Base-by-base conservation (phyloP, 371 early-diverging fungal species). In the Mucor mucedo region DNA sequence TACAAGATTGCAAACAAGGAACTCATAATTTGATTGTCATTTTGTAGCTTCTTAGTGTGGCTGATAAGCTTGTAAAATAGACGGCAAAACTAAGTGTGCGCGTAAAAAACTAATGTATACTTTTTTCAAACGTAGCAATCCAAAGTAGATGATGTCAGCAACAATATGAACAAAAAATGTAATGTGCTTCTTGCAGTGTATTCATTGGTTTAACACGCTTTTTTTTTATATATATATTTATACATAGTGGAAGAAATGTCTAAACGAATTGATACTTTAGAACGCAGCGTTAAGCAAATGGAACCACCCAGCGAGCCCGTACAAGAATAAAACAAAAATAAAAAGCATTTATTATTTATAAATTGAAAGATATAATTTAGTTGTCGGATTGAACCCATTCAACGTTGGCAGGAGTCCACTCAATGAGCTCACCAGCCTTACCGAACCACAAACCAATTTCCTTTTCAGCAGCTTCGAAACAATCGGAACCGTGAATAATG, bases 381-480 rank as follows among this genome's bases (percentile, higher is more conserved):
- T 80, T 78, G 49, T 78, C 76, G 38, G 74, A 59, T 57, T 65
- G 62, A 63, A 78, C 62, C 81, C 81, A 80, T n/a, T 72, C 72
- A 52, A 56, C 66, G 69, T 71, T 78, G 58, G 72, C 71, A 52
- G 76, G 75, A 47, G 73, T 69, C 81, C 78, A 80, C 29, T 74
- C 78, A 64, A 78, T 60, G 56, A 80, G 75, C 45, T 80, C 81
- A 68, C 78, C 76, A 60, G 81, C 76, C 59, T 89, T 79, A 66
- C 91, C 88, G 88, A 95, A 93, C 98, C 98, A 95, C 70, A 97
- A 79, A 28, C 80, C 83, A 60, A 98, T 94, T 78, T 98, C 98
- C 83, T 87, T 89, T 79, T 94, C 88, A 61, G 95, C 97, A 68
- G 85, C 84, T 80, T 95, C 98, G 65, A 90, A 94, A 39, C 89